Base-by-base conservation (phyloP, 257 asterid species). In the Echites panduratus region DNA sequence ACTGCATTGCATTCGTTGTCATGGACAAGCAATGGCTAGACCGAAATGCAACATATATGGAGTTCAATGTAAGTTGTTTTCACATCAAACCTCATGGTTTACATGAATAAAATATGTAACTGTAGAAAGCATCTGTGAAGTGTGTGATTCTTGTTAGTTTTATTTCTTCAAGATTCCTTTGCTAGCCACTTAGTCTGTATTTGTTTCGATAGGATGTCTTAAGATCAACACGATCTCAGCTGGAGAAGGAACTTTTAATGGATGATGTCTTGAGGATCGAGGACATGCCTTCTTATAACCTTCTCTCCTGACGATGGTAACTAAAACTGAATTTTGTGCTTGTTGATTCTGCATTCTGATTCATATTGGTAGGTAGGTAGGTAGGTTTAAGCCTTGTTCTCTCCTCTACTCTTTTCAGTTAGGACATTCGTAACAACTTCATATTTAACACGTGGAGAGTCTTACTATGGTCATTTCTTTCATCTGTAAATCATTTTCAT, bases 21-120 rank as follows among this genome's bases (percentile, higher is more conserved):
- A 87, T 90, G 97, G 96, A 90, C 88, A 90, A 90, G 63, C 84
- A 88, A 56, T 90, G 97, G 97, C 82, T 90, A 77, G 96, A 88
- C 71, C 87, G 80, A 74, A 89, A 85, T 65, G 91, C 93, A 22
- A 80, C 91, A 14, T 90, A 88, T 85, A 88, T 90, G 97, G 93
- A 90, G 72, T 90, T 90, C 84, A 90, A 90, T 49, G 97, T 90
- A 78, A 84, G 90, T 70, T 69, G 90, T 70, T 69, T 49, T 41
- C 43, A 35, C 4, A 10, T 48, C 44, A 45, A 62, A 16, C 27
- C 70, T 48, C 26, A 26, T 45, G 12, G 41, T 12, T 26, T 58
- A 27, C n/a, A 2, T 10, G 38, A 32, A 63, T 14, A 38, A 41
- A 66, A 66, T 38, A 17, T 43, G 27, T 56, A 9, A 27, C n/a